A percentile compares a stretch with the other conserved stretches of the same genome.
phyloP scores from a whole-genome alignment of 106 monocot genomes.

The Allium sativum region DNA sequence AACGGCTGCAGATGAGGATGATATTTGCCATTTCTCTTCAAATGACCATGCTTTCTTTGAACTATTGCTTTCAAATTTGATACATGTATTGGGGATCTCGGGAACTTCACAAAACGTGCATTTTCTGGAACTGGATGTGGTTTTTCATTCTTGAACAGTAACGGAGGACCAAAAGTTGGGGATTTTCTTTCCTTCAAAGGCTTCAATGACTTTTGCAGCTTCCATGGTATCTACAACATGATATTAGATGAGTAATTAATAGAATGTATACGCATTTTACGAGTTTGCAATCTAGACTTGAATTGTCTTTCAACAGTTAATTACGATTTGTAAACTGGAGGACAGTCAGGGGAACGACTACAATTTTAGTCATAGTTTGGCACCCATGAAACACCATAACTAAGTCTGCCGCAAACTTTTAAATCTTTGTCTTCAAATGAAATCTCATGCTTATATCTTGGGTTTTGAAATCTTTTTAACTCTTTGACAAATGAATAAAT shows the following conservation, averaged over 20 bases:
- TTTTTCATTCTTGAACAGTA: neutral
- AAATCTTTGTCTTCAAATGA: no score
- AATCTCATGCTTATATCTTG: no score
- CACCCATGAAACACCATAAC: no score
- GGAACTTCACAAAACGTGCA: conserved; percentile 16
- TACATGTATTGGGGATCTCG: neutral
- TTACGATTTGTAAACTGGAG: neutral
- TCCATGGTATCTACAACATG: conserved; percentile 25
- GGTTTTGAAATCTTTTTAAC: no score
- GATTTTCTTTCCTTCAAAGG: conserved; percentile 20
- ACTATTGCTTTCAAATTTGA: conserved; percentile 19
- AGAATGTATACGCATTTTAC: no score
- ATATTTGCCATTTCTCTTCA: conserved; percentile 4
- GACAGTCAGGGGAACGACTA: neutral
- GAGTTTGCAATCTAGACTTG: neutral
- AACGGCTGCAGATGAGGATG: conserved; percentile 16
- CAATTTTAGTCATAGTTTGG: neutral
- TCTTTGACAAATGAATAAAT: no score
- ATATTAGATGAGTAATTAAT: neutral
- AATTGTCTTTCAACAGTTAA: neutral
- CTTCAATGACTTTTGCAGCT: conserved; percentile 22
- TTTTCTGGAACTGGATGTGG: neutral
- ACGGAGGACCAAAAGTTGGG: neutral
- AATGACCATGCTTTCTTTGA: neutral
- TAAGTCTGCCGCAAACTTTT: no score